Conservation (phyloP, 1,284 basidiomycete species). For the Takashimella tepidaria region DNA sequence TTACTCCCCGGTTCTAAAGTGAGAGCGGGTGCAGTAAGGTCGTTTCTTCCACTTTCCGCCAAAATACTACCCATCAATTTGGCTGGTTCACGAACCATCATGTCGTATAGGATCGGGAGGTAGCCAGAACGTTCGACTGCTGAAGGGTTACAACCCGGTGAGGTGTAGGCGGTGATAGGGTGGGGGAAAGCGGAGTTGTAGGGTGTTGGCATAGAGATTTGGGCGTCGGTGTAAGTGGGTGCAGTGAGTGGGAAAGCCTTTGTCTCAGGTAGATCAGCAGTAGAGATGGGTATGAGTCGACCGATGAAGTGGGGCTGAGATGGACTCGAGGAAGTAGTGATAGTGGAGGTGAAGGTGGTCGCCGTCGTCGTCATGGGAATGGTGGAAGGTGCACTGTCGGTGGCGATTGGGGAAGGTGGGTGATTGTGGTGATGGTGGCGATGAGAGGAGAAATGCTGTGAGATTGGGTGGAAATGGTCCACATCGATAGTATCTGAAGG, state of each 20-base stretch:
- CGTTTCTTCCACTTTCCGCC: slow-evolving; percentile 20
- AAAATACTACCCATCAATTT: slow-evolving; percentile 30
- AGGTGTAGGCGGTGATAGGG: slow-evolving; percentile 40
- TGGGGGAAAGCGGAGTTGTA: slow-evolving; percentile 43
- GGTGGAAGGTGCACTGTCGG: too few relatives aligned
- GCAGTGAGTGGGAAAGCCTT: slow-evolving; percentile 25
- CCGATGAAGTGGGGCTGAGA: neutral
- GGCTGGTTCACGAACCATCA: slow-evolving; percentile 19
- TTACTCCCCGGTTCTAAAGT: slow-evolving; percentile 18
- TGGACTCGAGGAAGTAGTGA: neutral
- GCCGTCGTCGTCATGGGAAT: too few relatives aligned
- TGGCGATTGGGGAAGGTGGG: neutral
- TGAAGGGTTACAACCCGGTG: slow-evolving; percentile 34
- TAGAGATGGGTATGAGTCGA: slow-evolving; percentile 4
- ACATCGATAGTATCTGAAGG: too few relatives aligned
- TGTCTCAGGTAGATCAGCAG: slow-evolving; percentile 16
- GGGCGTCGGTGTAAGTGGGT: slow-evolving; percentile 21
- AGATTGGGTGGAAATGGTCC: too few relatives aligned
- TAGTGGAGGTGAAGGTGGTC: neutral
- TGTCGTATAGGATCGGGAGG: slow-evolving; percentile 15
- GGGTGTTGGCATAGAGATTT: slow-evolving; percentile 28
- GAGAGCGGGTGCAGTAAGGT: slow-evolving; percentile 22
- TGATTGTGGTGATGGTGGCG: neutral
- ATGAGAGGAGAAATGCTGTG: neutral
- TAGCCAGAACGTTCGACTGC: slow-evolving; percentile 26